Conservation (phyloP, 2,329 filamentous ascomycete genomes). For the Rhinocladiella similis region DNA sequence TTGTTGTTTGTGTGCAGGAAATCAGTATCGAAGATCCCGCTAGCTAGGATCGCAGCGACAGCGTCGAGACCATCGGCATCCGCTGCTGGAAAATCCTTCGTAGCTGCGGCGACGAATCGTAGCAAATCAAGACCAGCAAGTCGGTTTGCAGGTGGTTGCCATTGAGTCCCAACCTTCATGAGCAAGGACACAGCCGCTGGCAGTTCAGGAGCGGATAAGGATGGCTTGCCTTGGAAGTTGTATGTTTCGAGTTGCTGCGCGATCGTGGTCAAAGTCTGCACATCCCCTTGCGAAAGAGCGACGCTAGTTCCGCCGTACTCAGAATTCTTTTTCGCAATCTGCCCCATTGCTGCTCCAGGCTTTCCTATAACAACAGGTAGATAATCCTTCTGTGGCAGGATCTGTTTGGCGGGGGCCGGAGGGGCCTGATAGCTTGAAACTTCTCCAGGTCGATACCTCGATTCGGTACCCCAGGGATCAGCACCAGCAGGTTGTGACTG, state of each 20-base stretch:
- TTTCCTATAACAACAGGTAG: slow-evolving; percentile 76
- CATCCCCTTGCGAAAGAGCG: slow-evolving; percentile 71
- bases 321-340: slow-evolving; percentile 71
- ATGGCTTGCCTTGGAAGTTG: slow-evolving; percentile 30
- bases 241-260: slow-evolving; percentile 61
- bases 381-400: slow-evolving; percentile 75
- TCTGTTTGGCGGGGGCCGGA: slow-evolving; percentile 31
- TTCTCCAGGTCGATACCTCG: slow-evolving; percentile 75
- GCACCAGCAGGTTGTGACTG: slow-evolving; percentile 50
- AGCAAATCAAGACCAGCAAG: slow-evolving; percentile 84
- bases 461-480: slow-evolving; percentile 77
- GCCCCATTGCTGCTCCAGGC: slow-evolving; percentile 68
- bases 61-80: slow-evolving; percentile 58
- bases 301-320: slow-evolving; percentile 72
- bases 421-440: slow-evolving; percentile 38
- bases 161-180: slow-evolving; percentile 71
- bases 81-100: slow-evolving; percentile 64
- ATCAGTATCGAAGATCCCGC: slow-evolving; percentile 57
- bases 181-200: slow-evolving; percentile 56
- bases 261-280: slow-evolving; percentile 62
- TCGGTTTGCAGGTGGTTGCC: slow-evolving; percentile 73
- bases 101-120: slow-evolving; percentile 73
- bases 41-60: slow-evolving; percentile 59
- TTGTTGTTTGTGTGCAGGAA: slow-evolving; percentile 70
- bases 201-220: slow-evolving; percentile 36